Conservation (phyloP, 257 asterid species). For the Paraleonurus japonicus region DNA sequence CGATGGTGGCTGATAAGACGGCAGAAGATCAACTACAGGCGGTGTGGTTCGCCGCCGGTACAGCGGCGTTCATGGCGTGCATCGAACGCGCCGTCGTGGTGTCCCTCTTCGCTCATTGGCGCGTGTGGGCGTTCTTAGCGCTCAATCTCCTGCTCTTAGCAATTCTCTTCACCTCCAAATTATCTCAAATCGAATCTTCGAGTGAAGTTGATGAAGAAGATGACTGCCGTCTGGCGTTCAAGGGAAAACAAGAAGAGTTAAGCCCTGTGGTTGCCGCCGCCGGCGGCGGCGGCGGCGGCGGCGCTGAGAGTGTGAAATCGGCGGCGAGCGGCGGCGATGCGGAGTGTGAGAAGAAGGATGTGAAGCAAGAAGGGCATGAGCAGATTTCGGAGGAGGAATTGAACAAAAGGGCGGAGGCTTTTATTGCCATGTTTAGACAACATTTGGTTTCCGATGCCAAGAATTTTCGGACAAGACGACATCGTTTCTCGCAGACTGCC, state of each 20-base stretch:
- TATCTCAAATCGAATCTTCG: constrained; percentile 13
- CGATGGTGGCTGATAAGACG: constrained; percentile 36
- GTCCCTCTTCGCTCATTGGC: constrained; percentile 58
- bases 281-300: too few relatives aligned
- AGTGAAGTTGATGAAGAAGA: constrained; percentile 12
- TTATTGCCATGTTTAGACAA: constrained; percentile 76
- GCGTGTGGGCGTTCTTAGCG: constrained; percentile 55
- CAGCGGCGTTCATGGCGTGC: constrained; percentile 64
- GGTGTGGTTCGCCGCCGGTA: constrained; percentile 73
- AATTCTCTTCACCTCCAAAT: constrained; percentile 63
- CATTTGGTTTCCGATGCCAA: constrained; percentile 73
- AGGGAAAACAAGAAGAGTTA: neutral
- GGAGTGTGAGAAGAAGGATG: neutral
- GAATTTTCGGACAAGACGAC: constrained; percentile 17
- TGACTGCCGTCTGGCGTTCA: neutral
- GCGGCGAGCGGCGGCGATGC: neutral
- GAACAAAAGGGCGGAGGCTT: constrained; percentile 72
- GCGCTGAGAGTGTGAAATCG: neutral
- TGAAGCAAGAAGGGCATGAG: constrained; percentile 12
- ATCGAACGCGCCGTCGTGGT: constrained; percentile 48
- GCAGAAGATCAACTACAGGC: constrained; percentile 49
- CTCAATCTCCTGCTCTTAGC: constrained; percentile 68
- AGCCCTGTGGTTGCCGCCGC: neutral
- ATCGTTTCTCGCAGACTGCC: constrained; percentile 1
- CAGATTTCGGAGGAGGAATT: constrained; percentile 67